Conservation (phyloP, 495 filamentous ascomycete genomes). For the Lentithecium fluviatile region DNA sequence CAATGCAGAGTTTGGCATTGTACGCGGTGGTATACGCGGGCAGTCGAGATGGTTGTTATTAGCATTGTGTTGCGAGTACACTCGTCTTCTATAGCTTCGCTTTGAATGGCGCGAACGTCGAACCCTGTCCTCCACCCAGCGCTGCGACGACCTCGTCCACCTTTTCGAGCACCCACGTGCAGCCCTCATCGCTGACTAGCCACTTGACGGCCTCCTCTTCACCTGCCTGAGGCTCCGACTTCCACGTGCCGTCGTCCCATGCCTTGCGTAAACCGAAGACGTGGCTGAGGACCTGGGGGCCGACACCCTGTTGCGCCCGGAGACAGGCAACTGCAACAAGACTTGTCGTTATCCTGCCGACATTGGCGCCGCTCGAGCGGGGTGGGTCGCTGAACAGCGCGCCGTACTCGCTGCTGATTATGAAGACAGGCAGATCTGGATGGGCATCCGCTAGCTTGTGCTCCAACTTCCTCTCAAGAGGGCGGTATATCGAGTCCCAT, state of each 20-base stretch:
- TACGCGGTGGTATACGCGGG: too few relatives aligned
- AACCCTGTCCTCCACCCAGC: conserved; percentile 56
- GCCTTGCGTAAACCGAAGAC: conserved; percentile 73
- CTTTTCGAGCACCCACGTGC: conserved; percentile 66
- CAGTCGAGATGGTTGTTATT: too few relatives aligned
- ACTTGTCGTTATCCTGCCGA: conserved; percentile 64
- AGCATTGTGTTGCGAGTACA: too few relatives aligned
- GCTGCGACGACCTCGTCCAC: conserved; percentile 67
- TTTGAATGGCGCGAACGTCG: conserved; percentile 39
- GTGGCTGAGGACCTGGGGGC: conserved; percentile 73
- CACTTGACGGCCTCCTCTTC: conserved; percentile 57
- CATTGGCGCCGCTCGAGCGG: conserved; percentile 46
- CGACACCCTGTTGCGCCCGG: conserved; percentile 72
- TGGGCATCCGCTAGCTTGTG: conserved; percentile 65
- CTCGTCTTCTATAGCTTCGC: conserved; percentile 27
- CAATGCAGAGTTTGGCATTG: too few relatives aligned
- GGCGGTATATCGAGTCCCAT: conserved; percentile 72
- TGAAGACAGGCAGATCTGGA: conserved; percentile 75
- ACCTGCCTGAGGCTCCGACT: conserved; percentile 48
- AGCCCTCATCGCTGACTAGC: conserved; percentile 71
- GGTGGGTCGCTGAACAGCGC: conserved; percentile 64
- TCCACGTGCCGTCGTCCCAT: conserved; percentile 62
- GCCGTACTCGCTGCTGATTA: conserved; percentile 68
- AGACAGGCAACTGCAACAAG: conserved; percentile 69
- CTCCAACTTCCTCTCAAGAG: conserved; percentile 67